These are phyloP conservation scores for Xerocomellus dryophilus DNA, from an alignment of 768 basidiomycete genomes.

Conservation along the genomic window DNA sequence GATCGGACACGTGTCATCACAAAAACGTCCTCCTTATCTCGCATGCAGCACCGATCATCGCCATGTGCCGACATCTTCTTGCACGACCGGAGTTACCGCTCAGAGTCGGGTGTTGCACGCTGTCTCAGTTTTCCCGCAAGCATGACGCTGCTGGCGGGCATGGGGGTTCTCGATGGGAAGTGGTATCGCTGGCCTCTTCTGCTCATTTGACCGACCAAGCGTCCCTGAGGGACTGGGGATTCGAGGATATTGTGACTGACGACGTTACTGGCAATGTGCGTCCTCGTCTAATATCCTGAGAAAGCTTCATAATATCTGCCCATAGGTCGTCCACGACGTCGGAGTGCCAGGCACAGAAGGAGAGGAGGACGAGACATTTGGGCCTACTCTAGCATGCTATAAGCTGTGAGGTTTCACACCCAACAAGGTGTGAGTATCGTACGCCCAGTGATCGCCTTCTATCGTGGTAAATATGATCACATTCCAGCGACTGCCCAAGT, in stretches of 20 bases:
- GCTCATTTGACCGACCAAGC: conserved; percentile 55
- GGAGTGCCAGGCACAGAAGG: conserved; percentile 67
- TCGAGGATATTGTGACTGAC: conserved; percentile 62
- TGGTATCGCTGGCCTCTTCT: conserved; percentile 50
- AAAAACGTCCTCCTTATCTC: conserved; percentile 58
- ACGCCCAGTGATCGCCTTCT: background rate
- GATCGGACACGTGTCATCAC: conserved; percentile 41
- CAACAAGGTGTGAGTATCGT: background rate
- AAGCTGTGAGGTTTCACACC: background rate
- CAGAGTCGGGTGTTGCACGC: conserved; percentile 71
- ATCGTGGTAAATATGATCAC: background rate
- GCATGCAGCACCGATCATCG: conserved; percentile 75
- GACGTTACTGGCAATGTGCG: conserved; percentile 55
- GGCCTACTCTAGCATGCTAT: conserved; percentile 33
- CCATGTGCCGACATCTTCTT: conserved; percentile 56
- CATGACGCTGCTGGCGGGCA: conserved; percentile 26
- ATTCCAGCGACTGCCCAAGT: background rate
- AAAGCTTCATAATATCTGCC: background rate
- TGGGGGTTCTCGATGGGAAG: conserved; percentile 45
- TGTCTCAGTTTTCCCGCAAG: conserved; percentile 53
- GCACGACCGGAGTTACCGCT: conserved; percentile 52
- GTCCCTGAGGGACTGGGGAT: conserved; percentile 71
- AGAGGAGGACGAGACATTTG: conserved; percentile 55
- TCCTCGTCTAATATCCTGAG: background rate
- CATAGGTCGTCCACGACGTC: conserved; percentile 65